Conservation (phyloP, 192 early-diverging fungal genomes). For the Backusella circina region DNA sequence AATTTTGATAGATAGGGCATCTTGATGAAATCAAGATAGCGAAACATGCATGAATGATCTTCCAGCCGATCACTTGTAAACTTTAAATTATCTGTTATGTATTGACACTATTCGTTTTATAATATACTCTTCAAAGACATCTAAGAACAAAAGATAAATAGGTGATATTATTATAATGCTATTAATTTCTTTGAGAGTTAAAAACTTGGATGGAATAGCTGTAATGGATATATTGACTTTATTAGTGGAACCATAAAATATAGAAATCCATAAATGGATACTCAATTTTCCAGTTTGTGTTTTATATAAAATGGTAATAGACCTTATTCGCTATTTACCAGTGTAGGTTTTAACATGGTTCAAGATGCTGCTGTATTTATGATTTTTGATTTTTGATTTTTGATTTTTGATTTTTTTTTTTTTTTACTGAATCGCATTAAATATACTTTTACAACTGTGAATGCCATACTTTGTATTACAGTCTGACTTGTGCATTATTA, state of each 20-base stretch:
- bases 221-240: too few relatives aligned
- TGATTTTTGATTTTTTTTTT: too few relatives aligned
- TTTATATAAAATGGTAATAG: not conserved
- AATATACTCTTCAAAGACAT: not conserved
- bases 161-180: too few relatives aligned
- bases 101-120: not conserved
- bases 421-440: too few relatives aligned
- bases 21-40: not conserved
- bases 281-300: not conserved
- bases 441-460: too few relatives aligned
- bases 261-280: not conserved
- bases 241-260: not conserved
- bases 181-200: too few relatives aligned
- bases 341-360: not conserved
- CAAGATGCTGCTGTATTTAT: too few relatives aligned
- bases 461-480: too few relatives aligned
- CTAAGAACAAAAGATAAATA: too few relatives aligned
- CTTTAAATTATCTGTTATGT: not conserved
- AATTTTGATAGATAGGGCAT: not conserved
- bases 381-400: too few relatives aligned
- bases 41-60: not conserved
- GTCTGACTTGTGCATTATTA: too few relatives aligned
- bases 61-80: not conserved
- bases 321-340: not conserved
- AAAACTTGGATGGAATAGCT: too few relatives aligned